Conservation (phyloP, 2,329 filamentous ascomycete genomes). For the Dactylonectria estremocensis region DNA sequence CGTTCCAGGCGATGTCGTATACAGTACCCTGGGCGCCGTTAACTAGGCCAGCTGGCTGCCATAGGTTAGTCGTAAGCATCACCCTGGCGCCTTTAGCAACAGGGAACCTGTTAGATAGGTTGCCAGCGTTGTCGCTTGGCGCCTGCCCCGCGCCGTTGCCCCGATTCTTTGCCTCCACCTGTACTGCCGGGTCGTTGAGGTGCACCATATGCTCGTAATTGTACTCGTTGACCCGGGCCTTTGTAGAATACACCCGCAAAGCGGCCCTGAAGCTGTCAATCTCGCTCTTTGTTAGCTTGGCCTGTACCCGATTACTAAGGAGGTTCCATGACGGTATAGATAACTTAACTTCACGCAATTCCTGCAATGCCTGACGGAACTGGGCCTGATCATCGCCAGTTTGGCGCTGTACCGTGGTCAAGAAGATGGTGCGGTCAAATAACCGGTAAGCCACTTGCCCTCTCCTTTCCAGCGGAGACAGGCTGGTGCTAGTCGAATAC, state of each 20-base stretch:
- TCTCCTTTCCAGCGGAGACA: not conserved
- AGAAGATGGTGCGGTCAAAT: no score
- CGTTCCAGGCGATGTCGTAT: not conserved
- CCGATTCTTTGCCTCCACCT: not conserved
- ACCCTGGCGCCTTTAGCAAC: not conserved
- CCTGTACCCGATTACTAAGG: not conserved
- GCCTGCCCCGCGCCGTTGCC: not conserved
- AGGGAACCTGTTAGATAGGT: not conserved
- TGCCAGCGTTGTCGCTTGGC: not conserved
- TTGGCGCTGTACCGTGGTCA: no score
- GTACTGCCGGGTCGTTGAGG: not conserved
- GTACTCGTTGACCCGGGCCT: no score
- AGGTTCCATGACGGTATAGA: not conserved
- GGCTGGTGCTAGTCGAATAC: not conserved
- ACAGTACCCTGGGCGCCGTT: not conserved
- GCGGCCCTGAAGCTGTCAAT: not conserved
- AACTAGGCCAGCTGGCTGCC: no score
- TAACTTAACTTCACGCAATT: not conserved
- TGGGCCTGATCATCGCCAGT: no score
- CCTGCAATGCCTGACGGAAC: not conserved
- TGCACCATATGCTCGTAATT: no score
- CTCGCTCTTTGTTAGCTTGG: not conserved
- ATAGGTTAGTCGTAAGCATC: no score
- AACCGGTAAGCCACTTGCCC: no score
- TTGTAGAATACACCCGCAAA: no score